Evolutionary conservation across 371 early-diverging fungal genomes (phyloP).

Genomic region (Rhizopus stolonifer): DNA sequence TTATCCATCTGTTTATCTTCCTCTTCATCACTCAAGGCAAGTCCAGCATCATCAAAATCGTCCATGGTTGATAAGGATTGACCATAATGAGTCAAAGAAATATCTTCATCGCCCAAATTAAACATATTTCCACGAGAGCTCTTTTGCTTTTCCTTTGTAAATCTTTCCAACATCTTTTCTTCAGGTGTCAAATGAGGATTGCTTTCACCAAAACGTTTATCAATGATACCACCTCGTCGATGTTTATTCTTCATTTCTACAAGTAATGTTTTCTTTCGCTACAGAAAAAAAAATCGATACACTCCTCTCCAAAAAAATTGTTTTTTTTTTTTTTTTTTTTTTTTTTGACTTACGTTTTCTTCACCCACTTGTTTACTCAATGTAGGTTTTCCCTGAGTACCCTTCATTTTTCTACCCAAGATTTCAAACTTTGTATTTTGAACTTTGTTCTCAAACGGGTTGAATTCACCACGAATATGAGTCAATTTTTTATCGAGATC

Average conservation of each 20-base stretch:
- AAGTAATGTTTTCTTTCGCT: slow-evolving; percentile 83
- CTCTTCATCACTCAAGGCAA: slow-evolving; percentile 65
- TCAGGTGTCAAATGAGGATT: slow-evolving; percentile 85
- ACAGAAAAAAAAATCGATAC: not conserved
- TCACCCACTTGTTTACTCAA: slow-evolving; percentile 79
- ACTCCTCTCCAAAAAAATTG: not conserved
- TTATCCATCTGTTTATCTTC: slow-evolving; percentile 58
- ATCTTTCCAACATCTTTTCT: slow-evolving; percentile 94
- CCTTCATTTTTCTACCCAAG: slow-evolving; percentile 86
- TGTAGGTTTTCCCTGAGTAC: slow-evolving; percentile 79
- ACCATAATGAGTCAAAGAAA: slow-evolving; percentile 86
- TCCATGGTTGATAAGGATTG: slow-evolving; percentile 83
- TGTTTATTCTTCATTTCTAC: slow-evolving; percentile 71
- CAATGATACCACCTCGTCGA: slow-evolving; percentile 78
- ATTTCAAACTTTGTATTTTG: slow-evolving; percentile 80
- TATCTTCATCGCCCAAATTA: slow-evolving; percentile 73
- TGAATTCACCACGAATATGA: slow-evolving; percentile 62
- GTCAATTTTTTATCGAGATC: slow-evolving; percentile 51
- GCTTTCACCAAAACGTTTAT: slow-evolving; percentile 94
- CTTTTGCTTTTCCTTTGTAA: slow-evolving; percentile 80
- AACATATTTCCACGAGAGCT: slow-evolving; percentile 52
- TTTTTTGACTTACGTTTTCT: slow-evolving; percentile 77
- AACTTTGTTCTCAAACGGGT: slow-evolving; percentile 89
- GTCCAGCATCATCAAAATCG: slow-evolving; percentile 73
- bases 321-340: no score